A percentile compares a stretch with the other conserved stretches of the same genome.
phyloP scores from a whole-genome alignment of 2,329 filamentous ascomycete genomes.

The Eurotiales sp. region DNA sequence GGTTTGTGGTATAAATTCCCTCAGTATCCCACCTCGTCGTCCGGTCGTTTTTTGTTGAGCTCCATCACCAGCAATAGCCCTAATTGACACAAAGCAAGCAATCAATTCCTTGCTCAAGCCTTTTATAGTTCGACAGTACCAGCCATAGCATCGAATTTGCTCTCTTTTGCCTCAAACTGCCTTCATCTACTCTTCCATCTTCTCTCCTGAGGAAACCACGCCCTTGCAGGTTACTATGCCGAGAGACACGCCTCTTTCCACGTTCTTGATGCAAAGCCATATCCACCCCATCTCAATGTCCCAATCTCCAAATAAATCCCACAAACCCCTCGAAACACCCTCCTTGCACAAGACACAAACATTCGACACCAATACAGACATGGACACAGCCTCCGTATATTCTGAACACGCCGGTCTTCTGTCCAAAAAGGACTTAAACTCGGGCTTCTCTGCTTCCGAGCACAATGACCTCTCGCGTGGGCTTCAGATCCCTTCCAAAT shows the following conservation, averaged over 20 bases:
- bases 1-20: background rate
- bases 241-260: background rate
- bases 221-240: too few relatives aligned
- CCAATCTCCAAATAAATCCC: background rate
- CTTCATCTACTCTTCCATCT: too few relatives aligned
- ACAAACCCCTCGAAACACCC: background rate
- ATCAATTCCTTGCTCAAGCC: too few relatives aligned
- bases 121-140: too few relatives aligned
- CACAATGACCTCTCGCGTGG: conserved; percentile 22
- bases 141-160: too few relatives aligned
- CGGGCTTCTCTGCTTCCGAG: conserved; percentile 20
- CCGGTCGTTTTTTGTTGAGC: background rate
- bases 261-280: background rate
- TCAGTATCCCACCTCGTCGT: background rate
- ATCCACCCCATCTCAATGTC: background rate
- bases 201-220: too few relatives aligned
- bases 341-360: background rate
- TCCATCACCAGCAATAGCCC: background rate
- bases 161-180: too few relatives aligned
- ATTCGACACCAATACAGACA: background rate
- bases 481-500: conserved; percentile 28
- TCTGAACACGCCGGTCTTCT: conserved; percentile 16
- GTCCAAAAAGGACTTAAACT: conserved; percentile 15
- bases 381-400: conserved; percentile 8
- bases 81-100: background rate